Evolutionary conservation across 2,329 filamentous ascomycete species (phyloP), one percentile per base, ranked within the genome.

Genomic region (Gnomoniopsis smithogilvyi): DNA sequence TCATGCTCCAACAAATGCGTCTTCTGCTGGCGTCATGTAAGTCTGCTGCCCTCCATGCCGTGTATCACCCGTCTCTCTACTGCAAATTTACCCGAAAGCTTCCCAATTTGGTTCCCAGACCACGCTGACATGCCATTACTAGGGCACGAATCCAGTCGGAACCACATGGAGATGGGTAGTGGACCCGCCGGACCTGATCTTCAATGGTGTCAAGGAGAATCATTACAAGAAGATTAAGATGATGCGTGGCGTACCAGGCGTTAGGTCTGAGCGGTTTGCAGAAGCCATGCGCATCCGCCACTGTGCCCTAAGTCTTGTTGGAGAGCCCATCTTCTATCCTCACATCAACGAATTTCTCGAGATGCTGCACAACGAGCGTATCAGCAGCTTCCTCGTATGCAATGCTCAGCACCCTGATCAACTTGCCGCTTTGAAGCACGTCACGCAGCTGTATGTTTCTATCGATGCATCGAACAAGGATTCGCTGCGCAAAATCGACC

Each of bases 161-260:
- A 98, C 95, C 2, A 96, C 90, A 4, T 98, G 95, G 94, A 88
- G 94, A 62, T 99, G 94, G 94, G 86, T 93, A 53, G 91, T 97
- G 33, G 95, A 98, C 70, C 88, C 91, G 0, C 93, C 94, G 0
- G 89, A 96, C 24, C 74, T 92, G 67, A 96, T 98, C 66, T 96
- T 97, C 70, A 78, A 89, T 41, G 94, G 94, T 51, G 92, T 96
- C 64, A 96, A 96, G 72, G 87, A 88, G 60, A 90, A 89, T 17
- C 95, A 98, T 74, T 97, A 97, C 79, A 88, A 94, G 70, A 98
- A 98, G 76, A 98, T 98, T 76, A 96, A 96, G 74, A 95, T 96
- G 89, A 83, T 98, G 80, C 90, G 91, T 54, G 95, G 94, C 54
- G 91, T 98, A 1, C 94, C 95, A 0, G 95, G 95, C 6, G 92